Base-by-base conservation (phyloP, 2,329 filamentous ascomycete species). In the Nakataea oryzae region DNA sequence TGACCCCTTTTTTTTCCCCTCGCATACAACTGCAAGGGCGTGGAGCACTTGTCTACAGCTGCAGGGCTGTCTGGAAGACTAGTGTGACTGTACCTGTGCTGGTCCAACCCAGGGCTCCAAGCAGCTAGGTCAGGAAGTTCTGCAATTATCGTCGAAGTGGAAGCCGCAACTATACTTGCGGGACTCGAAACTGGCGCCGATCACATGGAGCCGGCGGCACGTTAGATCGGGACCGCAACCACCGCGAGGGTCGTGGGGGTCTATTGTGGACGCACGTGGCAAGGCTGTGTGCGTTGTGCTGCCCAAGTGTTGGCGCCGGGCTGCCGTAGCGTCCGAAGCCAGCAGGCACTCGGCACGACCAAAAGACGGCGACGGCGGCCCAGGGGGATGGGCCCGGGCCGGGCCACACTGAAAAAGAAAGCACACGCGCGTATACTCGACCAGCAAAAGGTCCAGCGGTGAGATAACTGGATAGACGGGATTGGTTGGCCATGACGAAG, bases 91-190 rank as follows among this genome's bases (percentile, higher is more conserved):
- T 21, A 41, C 34, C 34, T 6, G 14, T 41, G 2, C 34, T 41
- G 21, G 14, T 14, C 34, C 34, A 17, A n/a, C n/a, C n/a, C n/a
- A n/a, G n/a, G n/a, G n/a, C n/a, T n/a, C n/a, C n/a, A n/a, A n/a
- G n/a, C n/a, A n/a, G n/a, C n/a, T n/a, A n/a, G n/a, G 34, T 41
- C 12, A 21, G 12, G 34, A 17, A 21, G 2, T 21, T n/a, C n/a
- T n/a, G n/a, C n/a, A n/a, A n/a, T n/a, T n/a, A n/a, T n/a, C n/a
- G n/a, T n/a, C n/a, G n/a, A n/a, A 66, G 47, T 67, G 66, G 66
- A 32, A 66, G 26, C 65, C 66, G n/a, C 65, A 65, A 64, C 65
- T 67, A 4, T 67, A 61, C 50, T 65, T 65, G 29, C 28, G 59
- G 30, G 62, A 66, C 17, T 67, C 65, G 66, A 63, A 57, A 47